Evolutionary conservation across 2,329 filamentous ascomycete species (phyloP).

Genomic region (Aspergillus novoparasiticus): DNA sequence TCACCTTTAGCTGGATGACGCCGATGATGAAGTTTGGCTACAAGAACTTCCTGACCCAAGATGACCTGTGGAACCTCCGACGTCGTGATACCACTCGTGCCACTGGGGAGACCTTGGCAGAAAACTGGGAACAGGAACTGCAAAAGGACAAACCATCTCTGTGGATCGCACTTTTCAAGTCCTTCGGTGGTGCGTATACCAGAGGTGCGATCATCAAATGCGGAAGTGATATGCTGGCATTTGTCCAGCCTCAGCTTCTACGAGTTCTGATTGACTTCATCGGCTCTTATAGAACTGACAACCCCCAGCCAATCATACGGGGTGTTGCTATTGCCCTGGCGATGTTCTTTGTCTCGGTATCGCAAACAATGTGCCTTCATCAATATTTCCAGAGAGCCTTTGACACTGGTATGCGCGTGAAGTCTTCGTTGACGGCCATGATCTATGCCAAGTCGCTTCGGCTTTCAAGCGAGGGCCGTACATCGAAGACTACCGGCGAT

Average conservation of each 20-base stretch:
- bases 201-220: slow-evolving; percentile 83
- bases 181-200: slow-evolving; percentile 83
- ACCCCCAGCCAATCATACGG: slow-evolving; percentile 76
- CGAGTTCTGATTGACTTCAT: slow-evolving; percentile 83
- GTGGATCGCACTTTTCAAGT: slow-evolving; percentile 81
- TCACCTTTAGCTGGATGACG: slow-evolving; percentile 99
- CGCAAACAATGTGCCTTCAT: slow-evolving; percentile 88
- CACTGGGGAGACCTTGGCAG: slow-evolving; percentile 70
- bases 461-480: slow-evolving; percentile 88
- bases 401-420: slow-evolving; percentile 95
- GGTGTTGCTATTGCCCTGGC: slow-evolving; percentile 84
- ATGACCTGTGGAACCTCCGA: slow-evolving; percentile 91
- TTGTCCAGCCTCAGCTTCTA: slow-evolving; percentile 87
- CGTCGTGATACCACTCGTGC: slow-evolving; percentile 75
- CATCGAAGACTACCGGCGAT: slow-evolving; percentile 88
- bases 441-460: slow-evolving; percentile 92
- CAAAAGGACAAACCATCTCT: slow-evolving; percentile 75
- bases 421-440: slow-evolving; percentile 81
- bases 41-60: slow-evolving; percentile 85
- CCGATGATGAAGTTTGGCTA: slow-evolving; percentile 96
- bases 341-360: slow-evolving; percentile 86
- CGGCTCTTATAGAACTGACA: slow-evolving; percentile 66
- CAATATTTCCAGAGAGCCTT: slow-evolving; percentile 98
- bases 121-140: slow-evolving; percentile 76
- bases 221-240: slow-evolving; percentile 82